Conservation (phyloP, 352 stramenopile species). For the Elongisporangium undulatum region DNA sequence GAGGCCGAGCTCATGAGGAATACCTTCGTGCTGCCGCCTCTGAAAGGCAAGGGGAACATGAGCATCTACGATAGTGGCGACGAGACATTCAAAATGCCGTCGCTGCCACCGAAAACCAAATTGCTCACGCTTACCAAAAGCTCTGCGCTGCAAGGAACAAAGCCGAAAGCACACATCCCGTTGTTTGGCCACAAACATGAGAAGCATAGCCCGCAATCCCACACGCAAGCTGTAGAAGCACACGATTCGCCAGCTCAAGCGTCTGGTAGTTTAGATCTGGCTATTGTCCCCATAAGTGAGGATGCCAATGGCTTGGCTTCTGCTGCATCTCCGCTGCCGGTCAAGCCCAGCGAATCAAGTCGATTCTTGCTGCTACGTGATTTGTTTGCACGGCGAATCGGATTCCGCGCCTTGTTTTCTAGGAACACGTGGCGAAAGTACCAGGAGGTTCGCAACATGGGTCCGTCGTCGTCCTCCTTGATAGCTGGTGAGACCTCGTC, state of each 20-base stretch:
- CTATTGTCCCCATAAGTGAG: background rate
- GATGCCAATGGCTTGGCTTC: background rate
- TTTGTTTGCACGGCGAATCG: constrained; percentile 24
- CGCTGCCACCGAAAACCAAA: constrained; percentile 44
- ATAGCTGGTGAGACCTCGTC: background rate
- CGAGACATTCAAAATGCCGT: constrained; percentile 79
- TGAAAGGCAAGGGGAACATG: constrained; percentile 56
- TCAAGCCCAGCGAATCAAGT: constrained; percentile 8
- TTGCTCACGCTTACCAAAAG: background rate
- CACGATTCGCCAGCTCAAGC: background rate
- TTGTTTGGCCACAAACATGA: background rate
- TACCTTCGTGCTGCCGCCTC: constrained; percentile 72
- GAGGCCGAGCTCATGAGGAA: constrained; percentile 71
- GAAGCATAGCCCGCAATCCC: background rate
- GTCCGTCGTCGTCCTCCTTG: background rate
- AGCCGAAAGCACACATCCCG: background rate
- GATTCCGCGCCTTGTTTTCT: constrained; percentile 35
- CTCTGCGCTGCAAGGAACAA: background rate
- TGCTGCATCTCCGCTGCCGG: constrained; percentile 7
- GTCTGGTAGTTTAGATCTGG: background rate
- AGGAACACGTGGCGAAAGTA: constrained; percentile 58
- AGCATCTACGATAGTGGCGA: constrained; percentile 51
- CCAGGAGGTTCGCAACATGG: constrained; percentile 26
- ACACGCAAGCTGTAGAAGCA: background rate
- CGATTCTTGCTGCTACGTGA: constrained; percentile 35